Conservation (phyloP, 2,329 filamentous ascomycete genomes). For the Ophiosphaerella herpotricha region DNA sequence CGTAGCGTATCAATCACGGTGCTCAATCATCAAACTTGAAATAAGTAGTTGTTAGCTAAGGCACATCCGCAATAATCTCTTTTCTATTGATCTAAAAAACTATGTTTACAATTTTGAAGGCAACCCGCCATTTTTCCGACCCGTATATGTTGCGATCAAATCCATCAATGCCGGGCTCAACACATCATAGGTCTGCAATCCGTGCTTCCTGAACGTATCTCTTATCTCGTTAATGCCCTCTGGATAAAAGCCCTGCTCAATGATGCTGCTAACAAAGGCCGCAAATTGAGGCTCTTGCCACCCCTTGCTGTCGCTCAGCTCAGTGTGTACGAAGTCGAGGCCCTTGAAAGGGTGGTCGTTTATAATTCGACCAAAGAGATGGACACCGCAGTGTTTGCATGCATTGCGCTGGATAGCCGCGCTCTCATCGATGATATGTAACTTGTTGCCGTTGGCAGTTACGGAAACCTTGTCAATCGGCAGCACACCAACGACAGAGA, state of each 20-base stretch:
- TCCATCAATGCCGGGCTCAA: slow-evolving; percentile 69
- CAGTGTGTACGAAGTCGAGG: slow-evolving; percentile 70
- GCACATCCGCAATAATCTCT: too few relatives aligned
- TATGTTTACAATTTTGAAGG: slow-evolving; percentile 25
- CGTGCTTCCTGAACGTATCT: slow-evolving; percentile 56
- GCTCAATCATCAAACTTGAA: background rate
- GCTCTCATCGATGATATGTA: slow-evolving; percentile 60
- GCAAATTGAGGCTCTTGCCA: slow-evolving; percentile 76
- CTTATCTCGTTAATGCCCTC: slow-evolving; percentile 61
- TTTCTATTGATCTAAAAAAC: too few relatives aligned
- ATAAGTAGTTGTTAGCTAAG: background rate
- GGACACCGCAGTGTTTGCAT: slow-evolving; percentile 54
- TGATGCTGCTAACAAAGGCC: slow-evolving; percentile 69
- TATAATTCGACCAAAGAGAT: slow-evolving; percentile 70
- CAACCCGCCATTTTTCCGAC: slow-evolving; percentile 50
- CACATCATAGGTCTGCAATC: slow-evolving; percentile 66
- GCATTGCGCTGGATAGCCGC: slow-evolving; percentile 60
- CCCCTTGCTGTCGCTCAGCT: slow-evolving; percentile 64
- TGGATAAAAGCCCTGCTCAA: slow-evolving; percentile 68
- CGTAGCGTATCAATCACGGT: too few relatives aligned
- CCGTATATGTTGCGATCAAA: slow-evolving; percentile 54
- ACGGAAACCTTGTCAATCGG: slow-evolving; percentile 60
- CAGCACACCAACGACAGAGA: slow-evolving; percentile 67
- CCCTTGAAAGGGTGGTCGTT: slow-evolving; percentile 69
- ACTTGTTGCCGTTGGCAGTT: slow-evolving; percentile 63